A percentile compares a stretch with the other conserved stretches of the same genome.
These are phyloP conservation scores for Tricholoma saponaceum DNA, from an alignment of 768 basidiomycete species.

Conservation along the genomic window DNA sequence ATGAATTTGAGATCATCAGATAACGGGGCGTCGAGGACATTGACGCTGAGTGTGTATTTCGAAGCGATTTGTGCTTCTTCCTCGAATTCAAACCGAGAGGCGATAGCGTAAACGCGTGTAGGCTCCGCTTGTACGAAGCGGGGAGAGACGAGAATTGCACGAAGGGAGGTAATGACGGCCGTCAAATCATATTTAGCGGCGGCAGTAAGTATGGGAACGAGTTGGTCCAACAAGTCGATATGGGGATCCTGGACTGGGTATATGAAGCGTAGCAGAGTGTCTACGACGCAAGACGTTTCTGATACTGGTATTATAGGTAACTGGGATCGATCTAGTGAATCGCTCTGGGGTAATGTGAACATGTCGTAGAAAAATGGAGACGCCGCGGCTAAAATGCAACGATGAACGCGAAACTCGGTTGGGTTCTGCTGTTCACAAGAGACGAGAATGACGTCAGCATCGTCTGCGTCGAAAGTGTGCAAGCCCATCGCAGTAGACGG, in stretches of 20 bases:
- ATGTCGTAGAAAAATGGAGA: constrained; percentile 69
- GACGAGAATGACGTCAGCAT: constrained; percentile 52
- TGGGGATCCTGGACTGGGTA: constrained; percentile 59
- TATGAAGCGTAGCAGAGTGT: constrained; percentile 51
- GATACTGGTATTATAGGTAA: constrained; percentile 41
- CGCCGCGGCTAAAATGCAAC: constrained; percentile 55
- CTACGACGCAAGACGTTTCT: constrained; percentile 42
- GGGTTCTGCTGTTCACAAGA: constrained; percentile 31
- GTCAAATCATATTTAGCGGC: constrained; percentile 65
- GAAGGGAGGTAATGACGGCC: constrained; percentile 42
- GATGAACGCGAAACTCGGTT: constrained; percentile 57
- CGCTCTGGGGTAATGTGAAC: constrained; percentile 58
- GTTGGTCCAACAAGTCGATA: constrained; percentile 48
- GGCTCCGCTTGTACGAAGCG: constrained; percentile 45
- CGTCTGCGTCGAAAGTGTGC: constrained; percentile 37
- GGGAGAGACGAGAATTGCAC: constrained; percentile 46
- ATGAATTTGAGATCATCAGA: constrained; percentile 63
- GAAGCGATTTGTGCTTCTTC: constrained; percentile 63
- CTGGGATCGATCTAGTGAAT: constrained; percentile 28
- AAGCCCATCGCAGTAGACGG: constrained; percentile 11
- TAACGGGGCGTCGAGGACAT: constrained; percentile 53
- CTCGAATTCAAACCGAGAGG: constrained; percentile 60
- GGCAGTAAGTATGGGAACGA: constrained; percentile 45
- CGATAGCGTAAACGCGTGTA: constrained; percentile 66
- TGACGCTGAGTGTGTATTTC: constrained; percentile 46